Evolutionary conservation across 2,329 filamentous ascomycete species (phyloP), one percentile per base, ranked within the genome.

Genomic region (Zopfia rhizophila): DNA sequence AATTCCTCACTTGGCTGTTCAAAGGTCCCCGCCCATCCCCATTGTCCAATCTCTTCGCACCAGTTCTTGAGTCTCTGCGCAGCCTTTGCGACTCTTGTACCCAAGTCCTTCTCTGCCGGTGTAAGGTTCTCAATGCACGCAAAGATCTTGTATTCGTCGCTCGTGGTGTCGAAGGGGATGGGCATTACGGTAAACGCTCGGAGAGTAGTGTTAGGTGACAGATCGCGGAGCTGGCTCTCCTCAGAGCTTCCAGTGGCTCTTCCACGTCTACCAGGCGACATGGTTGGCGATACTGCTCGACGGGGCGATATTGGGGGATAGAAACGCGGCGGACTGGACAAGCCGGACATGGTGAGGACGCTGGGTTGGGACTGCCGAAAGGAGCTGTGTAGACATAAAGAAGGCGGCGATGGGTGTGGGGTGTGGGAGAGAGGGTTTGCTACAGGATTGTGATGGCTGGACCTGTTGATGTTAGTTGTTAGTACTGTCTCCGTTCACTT

Each of bases 41-140:
- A 87, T 48, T 75, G 68, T 45, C 80, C 76, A 27, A 94, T 77
- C 74, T 94, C 90, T n/a, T 83, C 77, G 18, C 89, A 78, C 89
- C 90, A 94, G 62, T 83, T 80, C 68, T 87, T 81, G 51, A 94
- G 83, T 53, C 82, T 85, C 59, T 87, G 83, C 10, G 88, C 88
- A 12, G 88, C 86, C 50, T 85, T 71, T 29, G 89, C 89, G 30
- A 88, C 86, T 51, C 84, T 82, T 60, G 87, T 78, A 29, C 86
- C 88, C 68, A 93, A 85, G 12, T 87, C 85, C 59, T 87, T 83
- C 70, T 93, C 88, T 17, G 82, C 74, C 3, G 79, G 73, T 1
- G 86, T 85, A 12, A 87, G 83, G 24, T 75, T 76, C 49, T 85
- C 81, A 47, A 91, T 80, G 63, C 85, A 88, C 33, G 72, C 56